Base-by-base conservation (phyloP, 2,329 filamentous ascomycete species). In the Fusarium phyllophilum region DNA sequence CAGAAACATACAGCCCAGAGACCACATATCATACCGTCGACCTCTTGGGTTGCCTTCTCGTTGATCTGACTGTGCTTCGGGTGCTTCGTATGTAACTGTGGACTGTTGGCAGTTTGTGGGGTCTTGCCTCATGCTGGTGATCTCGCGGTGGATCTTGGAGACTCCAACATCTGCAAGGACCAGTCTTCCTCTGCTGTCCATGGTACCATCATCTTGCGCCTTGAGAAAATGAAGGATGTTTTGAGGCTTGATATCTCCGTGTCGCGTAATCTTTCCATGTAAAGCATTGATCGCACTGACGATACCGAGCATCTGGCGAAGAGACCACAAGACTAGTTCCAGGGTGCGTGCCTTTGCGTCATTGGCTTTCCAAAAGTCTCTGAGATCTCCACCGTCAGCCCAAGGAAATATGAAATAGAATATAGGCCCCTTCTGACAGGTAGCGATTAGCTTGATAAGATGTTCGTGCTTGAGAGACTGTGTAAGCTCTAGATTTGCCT, bases 241-340 rank as follows among this genome's bases (percentile, higher is more conserved):
- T 15, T 73, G 60, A 1, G 73, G 73, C 17, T 75, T 75, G 13
- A 75, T 69, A 31, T 75, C 73, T 9, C 73, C 73, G 29, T 75
- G 73, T 11, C 73, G 68, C 5, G 56, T 61, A 36, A 62, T 74
- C 10, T 22, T 26, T 4, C 24, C 22, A 20, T 75, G 71, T 2
- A 75, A 34, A 9, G 69, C 73, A 1, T 51, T 31, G 22, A 75
- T 57, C 1, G 62, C 71, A 29, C 59, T 57, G 4, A 42, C 49
- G 4, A 75, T 56, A 1, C 73, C 73, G 3, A 70, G 60, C 42
- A 75, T 75, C 49, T 75, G 73, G 7, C 29, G 26, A 17, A 75
- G 52, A 12, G 65, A 63, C 73, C 73, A 75, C 29, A 58, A 5
- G 3, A 72, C 7, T 3, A 72, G 54, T 1, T 45, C 29, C 2